phyloP scores from a whole-genome alignment of 202 grass and related monocot genomes.

The Eragrostis tef region DNA sequence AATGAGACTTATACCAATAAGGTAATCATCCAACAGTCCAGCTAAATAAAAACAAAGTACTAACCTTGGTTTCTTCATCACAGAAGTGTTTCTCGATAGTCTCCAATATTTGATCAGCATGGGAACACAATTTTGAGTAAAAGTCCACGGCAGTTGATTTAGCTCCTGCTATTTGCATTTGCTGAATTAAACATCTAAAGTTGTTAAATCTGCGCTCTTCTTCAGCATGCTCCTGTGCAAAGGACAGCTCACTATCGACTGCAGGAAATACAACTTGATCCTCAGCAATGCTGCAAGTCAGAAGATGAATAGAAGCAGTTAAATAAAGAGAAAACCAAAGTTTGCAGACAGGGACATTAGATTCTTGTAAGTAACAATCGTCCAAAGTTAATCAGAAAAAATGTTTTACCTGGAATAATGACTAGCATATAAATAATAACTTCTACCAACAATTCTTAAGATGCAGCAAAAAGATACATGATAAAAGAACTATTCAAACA shows the following conservation, averaged over 20 bases:
- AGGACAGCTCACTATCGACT: constrained; percentile 67
- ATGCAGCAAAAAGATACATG: constrained; percentile 33
- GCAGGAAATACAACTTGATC: constrained; percentile 95
- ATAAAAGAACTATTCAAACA: constrained; percentile 30
- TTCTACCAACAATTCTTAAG: constrained; percentile 32
- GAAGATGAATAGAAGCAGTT: constrained; percentile 33
- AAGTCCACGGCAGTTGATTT: constrained; percentile 68
- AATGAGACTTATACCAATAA: constrained; percentile 26
- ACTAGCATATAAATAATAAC: constrained; percentile 19
- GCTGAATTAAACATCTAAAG: constrained; percentile 83
- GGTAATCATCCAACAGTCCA: constrained; percentile 38
- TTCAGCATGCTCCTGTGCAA: constrained; percentile 76
- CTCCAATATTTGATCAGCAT: constrained; percentile 93
- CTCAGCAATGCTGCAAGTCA: constrained; percentile 69
- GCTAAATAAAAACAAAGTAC: constrained; percentile 30
- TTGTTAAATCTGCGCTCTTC: constrained; percentile 77
- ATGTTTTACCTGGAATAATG: neutral
- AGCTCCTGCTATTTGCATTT: constrained; percentile 71
- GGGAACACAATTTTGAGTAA: constrained; percentile 73
- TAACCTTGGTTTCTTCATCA: constrained; percentile 86
- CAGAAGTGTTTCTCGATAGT: constrained; percentile 84
- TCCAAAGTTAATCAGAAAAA: constrained; percentile 22
- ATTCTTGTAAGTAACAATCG: constrained; percentile 29
- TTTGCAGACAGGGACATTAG: neutral
- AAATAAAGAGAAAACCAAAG: constrained; percentile 32